phyloP scores from a whole-genome alignment of 2,329 filamentous ascomycete genomes.

The Penicillium digitatum region DNA sequence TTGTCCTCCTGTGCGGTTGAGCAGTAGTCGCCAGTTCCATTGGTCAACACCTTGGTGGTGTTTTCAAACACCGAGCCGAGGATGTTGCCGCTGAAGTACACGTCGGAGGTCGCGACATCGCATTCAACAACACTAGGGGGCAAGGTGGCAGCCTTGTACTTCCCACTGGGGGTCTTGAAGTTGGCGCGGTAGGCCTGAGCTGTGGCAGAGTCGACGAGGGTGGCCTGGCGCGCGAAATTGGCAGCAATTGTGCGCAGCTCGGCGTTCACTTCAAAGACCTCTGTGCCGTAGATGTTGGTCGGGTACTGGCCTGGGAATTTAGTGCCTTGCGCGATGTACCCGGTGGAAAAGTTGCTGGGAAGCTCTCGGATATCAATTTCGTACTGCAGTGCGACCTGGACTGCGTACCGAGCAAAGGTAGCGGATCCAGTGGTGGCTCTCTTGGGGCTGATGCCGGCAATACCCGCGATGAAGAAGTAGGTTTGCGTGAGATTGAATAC shows the following conservation, averaged over 20 bases:
- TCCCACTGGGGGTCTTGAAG: conserved; percentile 41
- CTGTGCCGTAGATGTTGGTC: conserved; percentile 60
- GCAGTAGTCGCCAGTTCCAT: conserved; percentile 65
- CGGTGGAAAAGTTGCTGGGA: conserved; percentile 60
- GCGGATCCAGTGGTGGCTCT: conserved; percentile 63
- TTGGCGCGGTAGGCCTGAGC: conserved; percentile 53
- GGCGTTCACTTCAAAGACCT: conserved; percentile 64
- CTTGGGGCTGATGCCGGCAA: conserved; percentile 70
- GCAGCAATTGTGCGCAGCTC: conserved; percentile 54
- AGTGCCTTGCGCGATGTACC: conserved; percentile 64
- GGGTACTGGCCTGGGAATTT: conserved; percentile 56
- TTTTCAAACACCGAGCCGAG: conserved; percentile 63
- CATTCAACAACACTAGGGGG: conserved; percentile 59
- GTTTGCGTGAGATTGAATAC: conserved; percentile 62
- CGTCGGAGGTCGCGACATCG: conserved; percentile 66
- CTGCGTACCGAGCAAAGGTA: conserved; percentile 64
- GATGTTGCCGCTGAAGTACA: conserved; percentile 63
- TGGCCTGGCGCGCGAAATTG: conserved; percentile 50
- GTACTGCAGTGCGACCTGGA: conserved; percentile 72
- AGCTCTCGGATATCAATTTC: conserved; percentile 70
- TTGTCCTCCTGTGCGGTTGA: conserved; percentile 71
- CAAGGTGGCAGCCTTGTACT: conserved; percentile 43
- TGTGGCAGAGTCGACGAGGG: conserved; percentile 50
- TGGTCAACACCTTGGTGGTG: conserved; percentile 61
- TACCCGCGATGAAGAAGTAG: conserved; percentile 69